Evolutionary conservation across 2,329 filamentous ascomycete genomes (phyloP), one percentile per base, ranked within the genome.

Genomic region (Venturia nashicola): DNA sequence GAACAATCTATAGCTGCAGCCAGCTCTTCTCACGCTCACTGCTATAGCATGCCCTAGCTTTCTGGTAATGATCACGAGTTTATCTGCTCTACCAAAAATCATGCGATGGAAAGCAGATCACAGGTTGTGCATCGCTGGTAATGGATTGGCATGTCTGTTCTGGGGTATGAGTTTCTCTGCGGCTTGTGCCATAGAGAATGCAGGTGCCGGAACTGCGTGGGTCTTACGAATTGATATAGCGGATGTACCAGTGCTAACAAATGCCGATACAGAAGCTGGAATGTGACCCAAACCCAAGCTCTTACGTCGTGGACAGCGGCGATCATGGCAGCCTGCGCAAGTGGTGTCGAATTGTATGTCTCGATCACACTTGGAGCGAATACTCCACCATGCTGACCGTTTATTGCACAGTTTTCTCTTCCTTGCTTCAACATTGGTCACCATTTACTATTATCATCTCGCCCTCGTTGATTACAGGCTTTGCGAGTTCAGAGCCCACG

Each of bases 161-260:
- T 60, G 59, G 59, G 59, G 59, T 16, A 60, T 44, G 42, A 60
- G 14, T 11, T 44, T 60, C 36, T 34, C 59, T 40, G 59, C 59
- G 43, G 36, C 39, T 6, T 40, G 27, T 60, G 59, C 59, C 36
- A 36, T 57, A 34, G 27, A 57, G 51, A 34, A 57, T 23, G 51
- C 51, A n/a, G 51, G 51, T 5, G 14, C 51, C 9, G 51, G 59
- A 5, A 3, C 12, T 18, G 39, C n/a, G 36, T 44, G 27, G 43
- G 34, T 42, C 14, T 2, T 39, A n/a, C 27, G 18, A n/a, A 39
- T 16, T 5, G 11, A 16, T 12, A 20, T 59, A 16, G 20, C 32
- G 11, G 8, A 39, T 16, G 3, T 20, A n/a, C 5, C 16, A 39
- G 8, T 42, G 16, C 55, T 39, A 20, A 59, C 6, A n/a, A 27